phyloP scores from a whole-genome alignment of 805 yeast genomes.

The Metschnikowia picachoensis region DNA sequence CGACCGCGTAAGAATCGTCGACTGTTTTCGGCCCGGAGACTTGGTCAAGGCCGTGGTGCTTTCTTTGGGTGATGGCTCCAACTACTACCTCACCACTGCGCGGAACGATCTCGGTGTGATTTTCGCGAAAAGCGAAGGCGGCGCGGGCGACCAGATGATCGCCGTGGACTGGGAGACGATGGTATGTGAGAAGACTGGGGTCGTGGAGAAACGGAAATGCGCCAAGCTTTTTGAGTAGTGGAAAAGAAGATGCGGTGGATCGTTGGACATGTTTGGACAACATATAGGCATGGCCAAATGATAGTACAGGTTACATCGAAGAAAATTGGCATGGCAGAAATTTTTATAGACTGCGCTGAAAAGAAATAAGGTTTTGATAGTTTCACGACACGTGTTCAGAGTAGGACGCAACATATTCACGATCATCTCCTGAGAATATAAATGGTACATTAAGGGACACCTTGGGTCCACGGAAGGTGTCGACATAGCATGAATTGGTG shows the following conservation, averaged over 20 bases:
- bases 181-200: slow-evolving; percentile 75
- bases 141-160: slow-evolving; percentile 70
- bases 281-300: too few relatives aligned
- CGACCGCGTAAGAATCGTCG: slow-evolving; percentile 75
- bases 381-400: too few relatives aligned
- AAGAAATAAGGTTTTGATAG: too few relatives aligned
- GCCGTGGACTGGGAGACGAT: slow-evolving; percentile 96
- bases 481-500: too few relatives aligned
- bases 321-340: too few relatives aligned
- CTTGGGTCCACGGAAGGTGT: too few relatives aligned
- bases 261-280: too few relatives aligned
- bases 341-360: too few relatives aligned
- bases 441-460: too few relatives aligned
- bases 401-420: too few relatives aligned
- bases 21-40: slow-evolving; percentile 88
- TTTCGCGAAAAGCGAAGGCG: slow-evolving; percentile 71
- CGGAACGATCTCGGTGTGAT: slow-evolving; percentile 91
- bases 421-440: too few relatives aligned
- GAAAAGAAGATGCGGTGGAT: neutral
- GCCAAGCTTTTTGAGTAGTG: slow-evolving; percentile 67
- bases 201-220: slow-evolving; percentile 76
- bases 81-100: slow-evolving; percentile 86
- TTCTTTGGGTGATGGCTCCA: slow-evolving; percentile 92
- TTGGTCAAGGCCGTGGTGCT: slow-evolving; percentile 76
- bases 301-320: too few relatives aligned